Percentiles rank a stretch among this genome's conserved stretches.
phyloP scores from a whole-genome alignment of 345 rosid species.

The Psidium guajava region DNA sequence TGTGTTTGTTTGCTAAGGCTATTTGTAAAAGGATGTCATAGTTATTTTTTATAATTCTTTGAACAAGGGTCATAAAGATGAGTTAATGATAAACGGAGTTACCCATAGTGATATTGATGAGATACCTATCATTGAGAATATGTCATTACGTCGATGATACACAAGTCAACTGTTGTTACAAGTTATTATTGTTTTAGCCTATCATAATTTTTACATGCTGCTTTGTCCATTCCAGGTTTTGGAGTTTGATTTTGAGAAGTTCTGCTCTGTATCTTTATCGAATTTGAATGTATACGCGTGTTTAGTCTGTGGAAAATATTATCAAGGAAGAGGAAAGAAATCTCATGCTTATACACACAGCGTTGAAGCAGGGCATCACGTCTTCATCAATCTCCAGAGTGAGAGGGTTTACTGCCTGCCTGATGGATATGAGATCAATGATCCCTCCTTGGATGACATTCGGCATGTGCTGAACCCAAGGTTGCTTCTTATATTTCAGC shows the following conservation, averaged over 20 bases:
- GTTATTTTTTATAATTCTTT: not conserved
- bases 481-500: conserved; percentile 14
- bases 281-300: conserved; percentile 92
- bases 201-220: not conserved
- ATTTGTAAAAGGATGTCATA: not conserved
- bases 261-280: conserved; percentile 83
- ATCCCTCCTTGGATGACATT: conserved; percentile 91
- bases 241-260: conserved; percentile 97
- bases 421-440: conserved; percentile 93
- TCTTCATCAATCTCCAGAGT: conserved; percentile 77
- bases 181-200: not conserved
- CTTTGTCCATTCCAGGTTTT: conserved; percentile 40
- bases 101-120: not conserved
- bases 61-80: not conserved
- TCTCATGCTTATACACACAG: conserved; percentile 98
- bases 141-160: not conserved
- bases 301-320: conserved; percentile 92
- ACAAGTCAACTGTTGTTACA: not conserved
- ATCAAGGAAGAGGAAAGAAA: conserved; percentile 90
- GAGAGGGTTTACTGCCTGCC: conserved; percentile 97
- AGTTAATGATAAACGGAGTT: not conserved
- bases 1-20: not conserved
- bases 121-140: not conserved
- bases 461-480: conserved; percentile 90
- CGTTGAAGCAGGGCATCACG: conserved; percentile 95